Percentiles rank a stretch among this genome's conserved stretches.
phyloP scores from a whole-genome alignment of 345 rosid genomes.

The Hibiscus mutabilis region DNA sequence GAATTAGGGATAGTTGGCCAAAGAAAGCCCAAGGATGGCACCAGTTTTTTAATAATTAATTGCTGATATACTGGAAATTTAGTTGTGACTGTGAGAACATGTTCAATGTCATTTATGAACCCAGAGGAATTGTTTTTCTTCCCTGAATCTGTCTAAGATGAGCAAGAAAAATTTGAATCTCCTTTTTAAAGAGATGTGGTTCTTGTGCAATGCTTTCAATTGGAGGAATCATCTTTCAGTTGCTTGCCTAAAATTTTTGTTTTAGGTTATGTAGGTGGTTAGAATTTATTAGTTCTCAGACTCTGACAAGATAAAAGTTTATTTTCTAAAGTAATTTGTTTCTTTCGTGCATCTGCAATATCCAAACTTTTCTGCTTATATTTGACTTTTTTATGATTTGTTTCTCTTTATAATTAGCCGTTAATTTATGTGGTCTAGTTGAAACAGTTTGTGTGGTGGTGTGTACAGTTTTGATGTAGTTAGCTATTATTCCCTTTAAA shows the following conservation, averaged over 20 bases:
- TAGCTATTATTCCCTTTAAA: background rate
- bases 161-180: background rate
- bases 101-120: background rate
- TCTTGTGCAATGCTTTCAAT: background rate
- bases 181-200: background rate
- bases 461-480: background rate
- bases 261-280: background rate
- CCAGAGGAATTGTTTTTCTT: background rate
- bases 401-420: background rate
- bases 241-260: constrained; percentile 5
- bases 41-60: background rate
- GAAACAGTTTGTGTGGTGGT: background rate
- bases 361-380: background rate
- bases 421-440: background rate
- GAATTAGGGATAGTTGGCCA: background rate
- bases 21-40: background rate
- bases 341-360: background rate
- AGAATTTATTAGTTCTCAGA: background rate
- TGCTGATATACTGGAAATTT: background rate
- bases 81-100: background rate
- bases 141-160: background rate
- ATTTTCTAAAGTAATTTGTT: background rate
- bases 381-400: background rate
- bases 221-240: background rate
- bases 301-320: background rate